These are phyloP conservation scores for Aspergillus aculeatus DNA, from an alignment of 2,329 filamentous ascomycete species.

Conservation along the genomic window DNA sequence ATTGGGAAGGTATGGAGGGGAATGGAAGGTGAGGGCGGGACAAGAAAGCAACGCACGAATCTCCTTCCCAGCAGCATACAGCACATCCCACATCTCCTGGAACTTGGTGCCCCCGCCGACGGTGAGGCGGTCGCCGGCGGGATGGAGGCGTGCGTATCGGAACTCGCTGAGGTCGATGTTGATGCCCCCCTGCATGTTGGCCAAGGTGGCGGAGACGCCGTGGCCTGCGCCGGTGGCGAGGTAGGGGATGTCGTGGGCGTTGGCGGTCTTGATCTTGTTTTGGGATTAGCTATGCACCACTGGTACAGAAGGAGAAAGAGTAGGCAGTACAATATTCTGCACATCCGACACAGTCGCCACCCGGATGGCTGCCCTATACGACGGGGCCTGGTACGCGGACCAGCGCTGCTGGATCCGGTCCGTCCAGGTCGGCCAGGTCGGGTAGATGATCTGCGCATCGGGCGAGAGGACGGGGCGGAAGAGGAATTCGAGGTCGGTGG, in stretches of 20 bases:
- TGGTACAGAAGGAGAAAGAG: too few species aligned
- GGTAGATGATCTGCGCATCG: not conserved
- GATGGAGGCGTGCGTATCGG: not conserved
- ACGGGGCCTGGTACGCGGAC: not conserved
- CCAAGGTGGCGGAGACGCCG: not conserved
- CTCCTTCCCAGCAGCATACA: slow-evolving; percentile 4
- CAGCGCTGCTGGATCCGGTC: not conserved
- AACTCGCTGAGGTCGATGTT: slow-evolving; percentile 7
- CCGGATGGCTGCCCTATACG: not conserved
- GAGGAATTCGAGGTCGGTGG: not conserved
- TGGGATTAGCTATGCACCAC: too few species aligned
- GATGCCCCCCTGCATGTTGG: not conserved
- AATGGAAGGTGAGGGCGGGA: too few species aligned
- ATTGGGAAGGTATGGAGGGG: too few species aligned
- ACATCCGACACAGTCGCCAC: not conserved
- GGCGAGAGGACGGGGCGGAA: not conserved
- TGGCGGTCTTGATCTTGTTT: not conserved
- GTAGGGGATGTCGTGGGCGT: slow-evolving; percentile 1
- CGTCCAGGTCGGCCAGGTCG: not conserved
- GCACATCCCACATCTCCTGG: slow-evolving; percentile 1
- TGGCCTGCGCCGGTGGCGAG: not conserved
- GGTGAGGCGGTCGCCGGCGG: not conserved
- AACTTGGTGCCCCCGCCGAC: not conserved
- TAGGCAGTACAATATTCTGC: slow-evolving; percentile 3
- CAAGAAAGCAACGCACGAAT: not conserved